Base-by-base conservation (phyloP, 768 basidiomycete species). In the Bullera alba region DNA sequence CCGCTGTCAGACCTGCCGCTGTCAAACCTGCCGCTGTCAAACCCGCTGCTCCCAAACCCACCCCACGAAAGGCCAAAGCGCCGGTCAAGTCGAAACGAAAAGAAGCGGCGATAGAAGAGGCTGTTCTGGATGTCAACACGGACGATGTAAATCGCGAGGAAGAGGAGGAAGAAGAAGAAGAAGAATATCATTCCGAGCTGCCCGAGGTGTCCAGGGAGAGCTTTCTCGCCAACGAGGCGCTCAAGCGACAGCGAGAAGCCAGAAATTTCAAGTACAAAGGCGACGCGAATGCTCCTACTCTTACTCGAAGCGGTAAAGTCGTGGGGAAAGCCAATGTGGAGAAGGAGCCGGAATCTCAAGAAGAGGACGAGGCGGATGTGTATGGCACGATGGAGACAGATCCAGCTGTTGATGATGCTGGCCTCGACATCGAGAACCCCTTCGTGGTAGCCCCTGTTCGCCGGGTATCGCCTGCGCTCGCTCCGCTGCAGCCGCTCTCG, bases 371-470 rank as follows among this genome's bases (percentile, higher is more conserved):
- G 35, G 34, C 48, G 29, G 64, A 62, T 32, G 60, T 61, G 17
- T 51, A 59, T 39, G 60, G 56, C 5, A 50, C 35, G 2, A 35
- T 36, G 19, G 51, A 57, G n/a, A 57, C 53, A 21, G 54, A 50
- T 16, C 76, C 74, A 2, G 77, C 67, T 22, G 70, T 67, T 17
- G 63, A 62, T 3, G 57, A 60, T 0, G 62, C 48, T n/a, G 51
- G 55, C 8, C 21, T 41, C 8, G 38, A 41, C 21, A 10, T 41
- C 8, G 12, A 41, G 10, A 41, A 41, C 21, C 38, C 12, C 8
- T 10, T 22, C 10, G 12, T 14, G 21, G 12, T 22, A 19, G 38
- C 10, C 8, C 32, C 32, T 10, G 42, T 26, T 12, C 10, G 7
- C 12, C 10, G 5, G 28, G 22, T 12, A 12, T 5, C 23, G 6